Percentiles rank a stretch among this genome's conserved stretches.
phyloP scores from a whole-genome alignment of 2,329 filamentous ascomycete species.

The Fusarium nodosum region DNA sequence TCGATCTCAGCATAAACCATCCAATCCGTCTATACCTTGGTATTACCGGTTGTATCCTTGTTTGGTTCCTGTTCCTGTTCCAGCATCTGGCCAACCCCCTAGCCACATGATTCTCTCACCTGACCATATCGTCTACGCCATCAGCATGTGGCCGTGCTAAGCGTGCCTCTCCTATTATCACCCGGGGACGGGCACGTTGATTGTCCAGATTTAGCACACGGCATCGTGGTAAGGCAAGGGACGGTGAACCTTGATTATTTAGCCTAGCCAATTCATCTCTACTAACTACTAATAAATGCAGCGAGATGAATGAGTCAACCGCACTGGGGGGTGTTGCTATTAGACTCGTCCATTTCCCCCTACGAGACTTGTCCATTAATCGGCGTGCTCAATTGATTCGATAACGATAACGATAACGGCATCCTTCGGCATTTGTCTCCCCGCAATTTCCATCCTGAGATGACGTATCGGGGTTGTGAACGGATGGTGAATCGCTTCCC shows the following conservation, averaged over 20 bases:
- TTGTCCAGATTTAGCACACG: conserved; percentile 37
- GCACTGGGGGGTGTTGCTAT: conserved; percentile 24
- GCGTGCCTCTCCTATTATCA: conserved; percentile 39
- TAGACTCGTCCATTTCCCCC: conserved; percentile 12
- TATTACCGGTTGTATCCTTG: conserved; percentile 7
- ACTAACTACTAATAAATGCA: conserved; percentile 1
- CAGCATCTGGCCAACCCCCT: conserved; percentile 30
- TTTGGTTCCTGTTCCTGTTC: conserved; percentile 12
- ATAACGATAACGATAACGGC: conserved; percentile 34
- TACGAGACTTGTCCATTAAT: conserved; percentile 35
- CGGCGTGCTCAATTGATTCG: conserved; percentile 45
- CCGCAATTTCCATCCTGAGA: conserved; percentile 29
- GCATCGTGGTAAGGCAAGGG: conserved; percentile 39
- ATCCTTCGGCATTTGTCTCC: conserved; percentile 33
- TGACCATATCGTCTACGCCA: conserved; percentile 50
- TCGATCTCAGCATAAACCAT: conserved; percentile 2
- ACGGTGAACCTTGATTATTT: conserved; percentile 33
- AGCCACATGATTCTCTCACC: conserved; percentile 50
- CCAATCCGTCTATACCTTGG: background rate
- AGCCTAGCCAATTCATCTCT: conserved; percentile 11
- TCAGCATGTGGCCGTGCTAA: conserved; percentile 35
- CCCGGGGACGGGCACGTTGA: conserved; percentile 32
- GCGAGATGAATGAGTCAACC: conserved; percentile 7
- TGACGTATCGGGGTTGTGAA: conserved; percentile 39
- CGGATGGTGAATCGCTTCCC: background rate